Conservation (phyloP, 2,329 filamentous ascomycete genomes). For the Fusarium sterilihyphosum region DNA sequence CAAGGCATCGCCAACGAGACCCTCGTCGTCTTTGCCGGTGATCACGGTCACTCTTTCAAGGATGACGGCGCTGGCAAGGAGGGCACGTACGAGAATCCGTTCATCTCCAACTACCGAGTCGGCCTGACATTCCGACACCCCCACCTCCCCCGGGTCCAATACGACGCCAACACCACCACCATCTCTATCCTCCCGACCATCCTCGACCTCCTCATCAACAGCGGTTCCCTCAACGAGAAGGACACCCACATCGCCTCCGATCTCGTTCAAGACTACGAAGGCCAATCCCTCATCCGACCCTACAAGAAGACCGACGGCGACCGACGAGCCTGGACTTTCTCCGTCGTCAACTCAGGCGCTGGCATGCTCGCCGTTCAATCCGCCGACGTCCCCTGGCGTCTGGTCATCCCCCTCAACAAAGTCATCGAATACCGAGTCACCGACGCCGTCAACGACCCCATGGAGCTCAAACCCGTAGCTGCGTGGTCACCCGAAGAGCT, state of each 20-base stretch:
- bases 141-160: conserved; percentile 44
- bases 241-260: conserved; percentile 42
- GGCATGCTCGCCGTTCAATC: conserved; percentile 48
- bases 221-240: conserved; percentile 44
- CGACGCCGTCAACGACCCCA: conserved; percentile 42
- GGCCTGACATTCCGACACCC: conserved; percentile 48
- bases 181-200: conserved; percentile 49
- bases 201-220: conserved; percentile 48
- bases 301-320: conserved; percentile 40
- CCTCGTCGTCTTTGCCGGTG: conserved; percentile 48
- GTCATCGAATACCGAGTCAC: conserved; percentile 48
- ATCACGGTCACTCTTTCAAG: conserved; percentile 49
- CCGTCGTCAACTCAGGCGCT: conserved; percentile 48
- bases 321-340: conserved; percentile 48
- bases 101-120: conserved; percentile 47
- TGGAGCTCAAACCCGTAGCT: conserved; percentile 42
- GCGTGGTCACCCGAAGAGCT: conserved; percentile 43
- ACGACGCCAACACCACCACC: conserved; percentile 47
- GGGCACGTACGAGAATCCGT: conserved; percentile 47
- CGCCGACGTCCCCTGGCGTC: conserved; percentile 45
- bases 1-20: conserved; percentile 49
- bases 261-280: conserved; percentile 48
- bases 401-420: conserved; percentile 47
- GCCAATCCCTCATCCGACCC: conserved; percentile 48
- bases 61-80: conserved; percentile 47